These are phyloP conservation scores for Rhodomyrtus tomentosa DNA, from an alignment of 345 rosid genomes.

Conservation along the genomic window DNA sequence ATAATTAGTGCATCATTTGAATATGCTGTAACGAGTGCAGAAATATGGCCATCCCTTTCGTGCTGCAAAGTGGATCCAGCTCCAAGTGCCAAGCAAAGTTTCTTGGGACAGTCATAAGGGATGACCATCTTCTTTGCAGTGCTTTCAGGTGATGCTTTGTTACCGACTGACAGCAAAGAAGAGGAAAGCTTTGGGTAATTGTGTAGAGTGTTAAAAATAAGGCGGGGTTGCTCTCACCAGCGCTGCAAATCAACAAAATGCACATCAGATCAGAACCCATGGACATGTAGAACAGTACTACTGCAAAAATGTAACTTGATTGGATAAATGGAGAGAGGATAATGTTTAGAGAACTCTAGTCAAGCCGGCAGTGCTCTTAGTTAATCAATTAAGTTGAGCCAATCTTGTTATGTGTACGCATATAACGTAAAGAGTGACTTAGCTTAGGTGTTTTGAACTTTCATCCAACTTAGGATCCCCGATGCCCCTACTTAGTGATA, in stretches of 20 bases:
- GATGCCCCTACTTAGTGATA: neutral
- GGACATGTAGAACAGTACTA: neutral
- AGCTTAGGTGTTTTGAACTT: neutral
- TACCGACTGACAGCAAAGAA: constrained; percentile 17
- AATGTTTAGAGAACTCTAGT: neutral
- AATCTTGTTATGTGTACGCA: neutral
- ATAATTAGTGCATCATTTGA: neutral
- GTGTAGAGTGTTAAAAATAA: constrained; percentile 21
- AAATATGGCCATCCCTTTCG: neutral
- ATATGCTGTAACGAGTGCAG: neutral
- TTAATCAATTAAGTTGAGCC: neutral
- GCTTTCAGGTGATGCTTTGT: neutral
- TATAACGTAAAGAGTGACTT: neutral
- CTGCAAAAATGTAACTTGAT: neutral
- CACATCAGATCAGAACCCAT: neutral
- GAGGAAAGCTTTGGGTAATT: constrained; percentile 16
- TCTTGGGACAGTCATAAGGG: constrained; percentile 21
- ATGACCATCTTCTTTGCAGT: neutral
- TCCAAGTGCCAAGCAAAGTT: constrained; percentile 9
- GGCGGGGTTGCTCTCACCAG: constrained; percentile 8
- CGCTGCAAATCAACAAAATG: constrained; percentile 8
- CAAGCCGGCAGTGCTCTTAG: neutral
- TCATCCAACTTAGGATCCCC: neutral
- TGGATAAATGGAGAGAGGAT: neutral
- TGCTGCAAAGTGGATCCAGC: neutral